Evolutionary conservation across 2,329 filamentous ascomycete genomes (phyloP).

Genomic region (Colletotrichum magnum): DNA sequence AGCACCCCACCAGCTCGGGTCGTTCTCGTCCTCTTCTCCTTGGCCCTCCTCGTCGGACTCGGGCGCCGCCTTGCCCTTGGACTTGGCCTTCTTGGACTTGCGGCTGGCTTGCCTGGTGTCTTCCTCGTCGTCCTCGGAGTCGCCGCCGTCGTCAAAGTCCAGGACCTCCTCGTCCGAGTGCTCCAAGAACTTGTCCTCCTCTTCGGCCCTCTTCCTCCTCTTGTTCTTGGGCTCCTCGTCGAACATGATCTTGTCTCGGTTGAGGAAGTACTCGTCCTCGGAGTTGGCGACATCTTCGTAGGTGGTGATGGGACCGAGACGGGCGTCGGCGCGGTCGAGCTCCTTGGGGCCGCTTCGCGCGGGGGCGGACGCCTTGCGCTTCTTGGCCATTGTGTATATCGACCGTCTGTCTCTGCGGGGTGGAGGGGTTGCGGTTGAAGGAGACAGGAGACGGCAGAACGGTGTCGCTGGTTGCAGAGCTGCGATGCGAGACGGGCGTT

Average conservation of each 20-base stretch:
- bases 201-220: constrained; percentile 77
- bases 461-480: constrained; percentile 4
- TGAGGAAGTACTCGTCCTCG: constrained; percentile 92
- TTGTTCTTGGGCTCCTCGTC: constrained; percentile 87
- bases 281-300: constrained; percentile 93
- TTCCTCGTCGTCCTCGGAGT: constrained; percentile 55
- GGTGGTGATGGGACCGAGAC: constrained; percentile 71
- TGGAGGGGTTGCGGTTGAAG: neutral
- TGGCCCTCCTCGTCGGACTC: constrained; percentile 57
- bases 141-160: constrained; percentile 60
- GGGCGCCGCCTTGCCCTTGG: constrained; percentile 42
- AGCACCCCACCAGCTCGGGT: constrained; percentile 85
- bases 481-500: neutral
- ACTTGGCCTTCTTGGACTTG: constrained; percentile 51
- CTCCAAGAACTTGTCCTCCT: constrained; percentile 74
- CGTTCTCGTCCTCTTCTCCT: constrained; percentile 68
- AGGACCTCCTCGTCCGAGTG: constrained; percentile 74
- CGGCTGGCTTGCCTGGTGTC: constrained; percentile 47
- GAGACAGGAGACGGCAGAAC: constrained; percentile 4
- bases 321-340: constrained; percentile 70
- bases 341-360: constrained; percentile 67
- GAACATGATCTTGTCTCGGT: constrained; percentile 87
- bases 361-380: constrained; percentile 77
- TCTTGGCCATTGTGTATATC: constrained; percentile 65
- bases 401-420: neutral